Base-by-base conservation (phyloP, 2,329 filamentous ascomycete genomes). In the Aspergillus ochraceoroseus region DNA sequence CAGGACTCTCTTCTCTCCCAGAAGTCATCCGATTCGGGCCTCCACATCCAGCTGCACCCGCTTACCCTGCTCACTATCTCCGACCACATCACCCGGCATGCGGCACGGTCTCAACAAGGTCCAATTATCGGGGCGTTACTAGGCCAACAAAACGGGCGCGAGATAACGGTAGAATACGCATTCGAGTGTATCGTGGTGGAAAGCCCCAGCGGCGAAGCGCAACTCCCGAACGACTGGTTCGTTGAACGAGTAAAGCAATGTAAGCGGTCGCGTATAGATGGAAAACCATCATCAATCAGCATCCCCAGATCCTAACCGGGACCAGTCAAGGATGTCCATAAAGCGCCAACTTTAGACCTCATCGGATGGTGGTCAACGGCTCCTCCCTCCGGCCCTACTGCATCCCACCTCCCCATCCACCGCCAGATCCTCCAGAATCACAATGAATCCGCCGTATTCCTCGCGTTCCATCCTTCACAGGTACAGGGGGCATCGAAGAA, bases 31-130 rank as follows among this genome's bases (percentile, higher is more conserved):
- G 86, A 92, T 64, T 83, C 82, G 13, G 79, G 80, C 35, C 79
- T 94, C 30, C 83, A 87, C 50, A 80, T 88, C 41, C 80, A 88
- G 54, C 79, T 98, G 12, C 92, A 98, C 59, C 92, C 92, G 17
- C 82, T 98, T 33, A 89, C 95, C 37, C 83, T 96, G 52, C 85
- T 98, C 67, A 94, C 85, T 51, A 92, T 98, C 57, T 95, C 90
- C 54, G 92, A 98, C 66, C 94, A 94, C 64, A 88, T 96, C 63
- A 94, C 90, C 43, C 80, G 92, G 45, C 89, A 95, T 65, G 86
- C 83, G 1, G 75, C 95, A 41, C 80, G 92, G 44, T 72, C 80
- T 37, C 82, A 88, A 55, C 64, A 72, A 12, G 85, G 85, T 0
- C 87, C 88, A 11, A 76, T 95, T 12, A 77, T 90, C 2, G 92